Evolutionary conservation across 2,329 filamentous ascomycete species (phyloP), one percentile per base, ranked within the genome.

Genomic region (Eurotiales sp.): DNA sequence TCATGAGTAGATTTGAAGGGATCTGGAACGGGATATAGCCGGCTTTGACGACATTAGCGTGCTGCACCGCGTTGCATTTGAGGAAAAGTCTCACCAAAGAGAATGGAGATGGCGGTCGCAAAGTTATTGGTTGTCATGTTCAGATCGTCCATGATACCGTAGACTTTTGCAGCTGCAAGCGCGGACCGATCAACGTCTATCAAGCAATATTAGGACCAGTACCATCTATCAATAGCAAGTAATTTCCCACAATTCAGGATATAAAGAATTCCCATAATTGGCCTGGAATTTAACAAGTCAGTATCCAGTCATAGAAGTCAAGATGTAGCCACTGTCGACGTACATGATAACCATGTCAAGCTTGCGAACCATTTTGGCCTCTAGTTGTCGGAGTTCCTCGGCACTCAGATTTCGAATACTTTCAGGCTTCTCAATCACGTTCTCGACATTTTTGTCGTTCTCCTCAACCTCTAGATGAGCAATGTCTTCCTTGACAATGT

Each of bases 71-170:
- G 25, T 29, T 15, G n/a, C 15, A 5, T 2, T 30, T 17, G 17
- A 17, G 27, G 22, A 11, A 10, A 12, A 2, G 3, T 7, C 5
- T 25, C 17, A 43, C 41, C 61, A 19, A 63, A 63, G 6, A 64
- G 57, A 22, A 64, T 64, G 12, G 59, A 61, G 6, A 64, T 45
- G 7, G 61, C 59, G 0, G 61, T 64, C 14, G 67, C 65, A 44
- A 71, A 72, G 29, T 73, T 57, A 17, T 63, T 27, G 1, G 59
- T 64, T 3, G 56, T 65, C 68, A 73, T 67, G 44, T 67, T 57
- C 15, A 73, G 58, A 50, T 73, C 70, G 1, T 68, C 62, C 47
- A 61, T 71, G 54, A 73, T 72, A 19, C 70, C 70, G 43, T 71
- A 63, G 3, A 74, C 63, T 41, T 71, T 72, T 5, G 71, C 68